Evolutionary conservation across 257 asterid genomes (phyloP).

Genomic region (Echites panduratus): DNA sequence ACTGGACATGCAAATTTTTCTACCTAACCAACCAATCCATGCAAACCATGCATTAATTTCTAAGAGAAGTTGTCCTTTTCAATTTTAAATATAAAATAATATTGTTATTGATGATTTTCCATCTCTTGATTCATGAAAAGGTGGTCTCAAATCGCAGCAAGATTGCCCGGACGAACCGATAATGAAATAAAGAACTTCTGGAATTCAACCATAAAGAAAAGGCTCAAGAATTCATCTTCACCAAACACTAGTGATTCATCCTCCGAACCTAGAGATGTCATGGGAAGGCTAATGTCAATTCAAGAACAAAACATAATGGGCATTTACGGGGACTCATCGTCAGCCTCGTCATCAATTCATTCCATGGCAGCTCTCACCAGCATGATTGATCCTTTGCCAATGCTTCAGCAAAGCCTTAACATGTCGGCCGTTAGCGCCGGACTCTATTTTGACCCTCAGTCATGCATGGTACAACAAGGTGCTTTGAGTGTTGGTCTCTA

Average conservation of each 20-base stretch:
- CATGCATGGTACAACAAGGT: constrained; percentile 25
- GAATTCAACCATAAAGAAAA: constrained; percentile 56
- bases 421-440: constrained; percentile 11
- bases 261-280: constrained; percentile 27
- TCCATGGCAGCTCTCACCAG: constrained; percentile 30
- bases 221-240: constrained; percentile 46
- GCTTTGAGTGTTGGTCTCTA: constrained; percentile 1
- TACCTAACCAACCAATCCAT: constrained; percentile 6
- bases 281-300: constrained; percentile 29
- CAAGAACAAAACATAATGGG: constrained; percentile 33
- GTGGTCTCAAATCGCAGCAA: constrained; percentile 67
- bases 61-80: background rate
- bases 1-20: background rate
- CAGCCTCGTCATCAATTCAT: constrained; percentile 28
- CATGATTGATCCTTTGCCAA: constrained; percentile 29
- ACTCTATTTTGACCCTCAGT: constrained; percentile 33
- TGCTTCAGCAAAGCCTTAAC: constrained; percentile 24
- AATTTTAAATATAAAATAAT: background rate
- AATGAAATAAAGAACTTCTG: constrained; percentile 62
- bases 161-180: constrained; percentile 58
- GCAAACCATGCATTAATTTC: constrained; percentile 13
- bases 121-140: constrained; percentile 16
- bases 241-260: constrained; percentile 50
- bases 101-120: background rate
- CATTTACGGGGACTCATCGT: constrained; percentile 32